Conservation (phyloP, 495 filamentous ascomycete genomes). For the Aspergillus funiculosus region DNA sequence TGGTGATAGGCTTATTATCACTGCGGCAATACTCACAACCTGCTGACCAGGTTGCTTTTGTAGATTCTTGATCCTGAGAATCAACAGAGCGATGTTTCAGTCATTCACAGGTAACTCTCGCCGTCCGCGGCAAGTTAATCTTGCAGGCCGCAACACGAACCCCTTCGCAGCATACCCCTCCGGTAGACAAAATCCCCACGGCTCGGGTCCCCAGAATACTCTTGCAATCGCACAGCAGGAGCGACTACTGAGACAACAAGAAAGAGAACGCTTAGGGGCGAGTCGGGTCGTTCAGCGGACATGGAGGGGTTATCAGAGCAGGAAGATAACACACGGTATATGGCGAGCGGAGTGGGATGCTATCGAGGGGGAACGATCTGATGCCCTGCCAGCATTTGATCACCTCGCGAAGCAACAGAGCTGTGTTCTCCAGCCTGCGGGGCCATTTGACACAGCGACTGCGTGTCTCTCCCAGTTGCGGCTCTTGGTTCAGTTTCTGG, state of each 20-base stretch:
- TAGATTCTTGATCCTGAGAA: conserved; percentile 8
- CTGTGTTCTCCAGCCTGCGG: conserved; percentile 15
- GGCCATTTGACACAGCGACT: conserved; percentile 43
- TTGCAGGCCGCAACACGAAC: conserved; percentile 77
- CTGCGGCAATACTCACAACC: conserved; percentile 9
- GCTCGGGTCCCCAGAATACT: conserved; percentile 62
- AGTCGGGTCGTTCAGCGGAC: conserved; percentile 66
- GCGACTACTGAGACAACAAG: conserved; percentile 69
- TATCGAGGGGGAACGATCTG: conserved; percentile 26
- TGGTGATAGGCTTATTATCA: conserved; percentile 17
- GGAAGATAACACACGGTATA: conserved; percentile 48
- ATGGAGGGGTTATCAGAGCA: conserved; percentile 74
- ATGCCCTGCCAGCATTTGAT: conserved; percentile 14
- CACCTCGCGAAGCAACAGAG: conserved; percentile 14
- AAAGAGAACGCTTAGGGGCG: conserved; percentile 72
- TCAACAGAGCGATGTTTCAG: conserved; percentile 62
- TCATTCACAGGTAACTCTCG: conserved; percentile 85
- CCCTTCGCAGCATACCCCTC: conserved; percentile 59
- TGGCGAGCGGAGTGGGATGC: conserved; percentile 69
- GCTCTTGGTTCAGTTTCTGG: conserved; percentile 47
- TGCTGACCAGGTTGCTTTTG: neutral
- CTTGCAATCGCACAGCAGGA: conserved; percentile 83
- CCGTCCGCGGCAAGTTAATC: conserved; percentile 84
- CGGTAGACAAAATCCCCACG: conserved; percentile 34
- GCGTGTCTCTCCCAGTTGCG: conserved; percentile 45